A percentile compares a stretch with the other conserved stretches of the same genome.
These are phyloP conservation scores for Onygena corvina DNA, from an alignment of 2,329 filamentous ascomycete genomes.

Conservation along the genomic window DNA sequence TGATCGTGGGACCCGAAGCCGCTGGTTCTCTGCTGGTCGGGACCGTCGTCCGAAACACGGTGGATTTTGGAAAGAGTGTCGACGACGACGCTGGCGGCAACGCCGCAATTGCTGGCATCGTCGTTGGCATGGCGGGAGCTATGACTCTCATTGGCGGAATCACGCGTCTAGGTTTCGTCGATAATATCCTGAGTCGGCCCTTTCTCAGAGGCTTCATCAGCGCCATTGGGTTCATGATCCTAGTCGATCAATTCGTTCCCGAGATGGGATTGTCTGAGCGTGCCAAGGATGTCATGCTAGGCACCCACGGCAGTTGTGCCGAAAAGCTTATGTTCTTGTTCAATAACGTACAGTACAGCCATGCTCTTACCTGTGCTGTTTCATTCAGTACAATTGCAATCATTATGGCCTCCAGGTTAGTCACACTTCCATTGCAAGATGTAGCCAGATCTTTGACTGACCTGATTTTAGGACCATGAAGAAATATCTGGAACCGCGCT, in stretches of 20 bases:
- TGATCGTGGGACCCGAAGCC: constrained; percentile 91
- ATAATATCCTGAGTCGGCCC: constrained; percentile 84
- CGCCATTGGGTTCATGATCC: constrained; percentile 90
- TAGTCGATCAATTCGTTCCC: constrained; percentile 86
- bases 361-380: constrained; percentile 63
- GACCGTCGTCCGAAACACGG: constrained; percentile 66
- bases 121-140: constrained; percentile 74
- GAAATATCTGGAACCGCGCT: constrained; percentile 63
- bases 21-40: constrained; percentile 85
- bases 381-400: constrained; percentile 68
- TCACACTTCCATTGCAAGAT: constrained; percentile 4
- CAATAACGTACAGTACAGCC: constrained; percentile 51
- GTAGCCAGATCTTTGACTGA: neutral
- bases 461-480: constrained; percentile 57
- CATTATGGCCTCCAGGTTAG: constrained; percentile 80
- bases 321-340: constrained; percentile 75
- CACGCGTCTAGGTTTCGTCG: constrained; percentile 77
- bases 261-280: constrained; percentile 64
- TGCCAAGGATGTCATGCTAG: constrained; percentile 50
- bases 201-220: constrained; percentile 94
- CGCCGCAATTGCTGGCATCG: constrained; percentile 73
- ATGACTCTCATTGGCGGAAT: constrained; percentile 82
- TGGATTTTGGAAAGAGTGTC: constrained; percentile 53
- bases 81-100: constrained; percentile 60
- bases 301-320: constrained; percentile 72